These are phyloP conservation scores for Ophiostoma ips DNA, from an alignment of 2,329 filamentous ascomycete species.

Conservation along the genomic window DNA sequence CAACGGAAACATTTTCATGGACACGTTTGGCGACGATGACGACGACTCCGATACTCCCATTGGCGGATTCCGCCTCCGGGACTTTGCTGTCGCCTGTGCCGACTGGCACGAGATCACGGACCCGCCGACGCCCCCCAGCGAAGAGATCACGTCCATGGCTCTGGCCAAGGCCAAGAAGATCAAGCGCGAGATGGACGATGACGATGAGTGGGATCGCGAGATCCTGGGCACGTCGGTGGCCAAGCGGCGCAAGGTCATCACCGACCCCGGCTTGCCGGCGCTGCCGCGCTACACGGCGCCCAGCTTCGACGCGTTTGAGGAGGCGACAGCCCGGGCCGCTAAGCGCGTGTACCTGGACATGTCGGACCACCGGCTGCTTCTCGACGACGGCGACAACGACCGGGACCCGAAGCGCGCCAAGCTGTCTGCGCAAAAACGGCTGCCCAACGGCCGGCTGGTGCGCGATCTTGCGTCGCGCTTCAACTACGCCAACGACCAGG, in stretches of 20 bases:
- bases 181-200: conserved; percentile 25
- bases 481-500: conserved; percentile 92
- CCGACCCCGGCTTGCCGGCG: conserved; percentile 37
- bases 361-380: conserved; percentile 73
- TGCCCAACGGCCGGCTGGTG: conserved; percentile 54
- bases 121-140: conserved; percentile 22
- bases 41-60: conserved; percentile 50
- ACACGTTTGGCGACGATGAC: conserved; percentile 23
- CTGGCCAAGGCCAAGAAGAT: conserved; percentile 29
- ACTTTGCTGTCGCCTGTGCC: conserved; percentile 73
- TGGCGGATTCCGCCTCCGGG: conserved; percentile 61
- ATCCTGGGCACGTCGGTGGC: conserved; percentile 32
- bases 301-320: conserved; percentile 68
- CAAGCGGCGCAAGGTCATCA: conserved; percentile 50
- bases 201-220: conserved; percentile 51
- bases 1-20: conserved; percentile 27
- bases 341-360: conserved; percentile 74
- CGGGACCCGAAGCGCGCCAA: conserved; percentile 46
- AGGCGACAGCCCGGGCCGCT: conserved; percentile 55
- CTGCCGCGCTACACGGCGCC: conserved; percentile 49
- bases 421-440: conserved; percentile 41
- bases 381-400: conserved; percentile 61
- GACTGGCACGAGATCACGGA: conserved; percentile 64
- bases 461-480: conserved; percentile 69
- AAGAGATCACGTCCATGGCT: conserved; percentile 13